Percentiles rank a stretch among this genome's conserved stretches.
phyloP scores from a whole-genome alignment of 23 red algal species.

The Gracilaria domingensis region DNA sequence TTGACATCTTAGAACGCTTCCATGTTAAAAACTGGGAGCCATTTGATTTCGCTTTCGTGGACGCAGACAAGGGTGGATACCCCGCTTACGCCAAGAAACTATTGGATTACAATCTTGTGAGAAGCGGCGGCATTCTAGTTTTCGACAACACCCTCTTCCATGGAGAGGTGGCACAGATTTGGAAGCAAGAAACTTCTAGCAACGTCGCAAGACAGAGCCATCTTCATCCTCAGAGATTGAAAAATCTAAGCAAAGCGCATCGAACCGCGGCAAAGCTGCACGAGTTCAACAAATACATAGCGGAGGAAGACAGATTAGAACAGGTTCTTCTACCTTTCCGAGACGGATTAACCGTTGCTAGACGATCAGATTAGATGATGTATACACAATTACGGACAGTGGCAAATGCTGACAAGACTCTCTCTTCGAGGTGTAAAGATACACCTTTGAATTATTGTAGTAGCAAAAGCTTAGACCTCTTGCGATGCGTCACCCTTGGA shows the following conservation, averaged over 20 bases:
- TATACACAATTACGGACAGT: background rate
- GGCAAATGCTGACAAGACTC: constrained; percentile 34
- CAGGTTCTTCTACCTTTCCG: constrained; percentile 85
- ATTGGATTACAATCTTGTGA: constrained; percentile 70
- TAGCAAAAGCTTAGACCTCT: constrained; percentile 62
- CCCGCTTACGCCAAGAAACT: constrained; percentile 62
- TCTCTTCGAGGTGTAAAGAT: constrained; percentile 76
- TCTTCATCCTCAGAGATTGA: constrained; percentile 3
- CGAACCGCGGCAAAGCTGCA: constrained; percentile 66
- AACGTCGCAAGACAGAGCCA: background rate
- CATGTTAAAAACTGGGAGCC: background rate
- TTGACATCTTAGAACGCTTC: constrained; percentile 52
- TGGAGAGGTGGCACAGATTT: constrained; percentile 62
- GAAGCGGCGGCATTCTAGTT: constrained; percentile 70
- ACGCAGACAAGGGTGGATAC: constrained; percentile 93
- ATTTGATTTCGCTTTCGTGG: constrained; percentile 93
- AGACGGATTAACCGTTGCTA: constrained; percentile 84
- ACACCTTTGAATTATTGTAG: constrained; percentile 54
- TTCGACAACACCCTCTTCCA: constrained; percentile 91
- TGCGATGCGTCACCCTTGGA: constrained; percentile 85
- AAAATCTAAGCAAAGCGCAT: constrained; percentile 40
- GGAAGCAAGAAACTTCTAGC: constrained; percentile 23
- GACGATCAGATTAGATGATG: constrained; percentile 42
- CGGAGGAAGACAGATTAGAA: constrained; percentile 52
- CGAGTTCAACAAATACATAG: constrained; percentile 75